These are phyloP conservation scores for Leccinellum rugosiceps DNA, from an alignment of 768 basidiomycete species.

Conservation along the genomic window DNA sequence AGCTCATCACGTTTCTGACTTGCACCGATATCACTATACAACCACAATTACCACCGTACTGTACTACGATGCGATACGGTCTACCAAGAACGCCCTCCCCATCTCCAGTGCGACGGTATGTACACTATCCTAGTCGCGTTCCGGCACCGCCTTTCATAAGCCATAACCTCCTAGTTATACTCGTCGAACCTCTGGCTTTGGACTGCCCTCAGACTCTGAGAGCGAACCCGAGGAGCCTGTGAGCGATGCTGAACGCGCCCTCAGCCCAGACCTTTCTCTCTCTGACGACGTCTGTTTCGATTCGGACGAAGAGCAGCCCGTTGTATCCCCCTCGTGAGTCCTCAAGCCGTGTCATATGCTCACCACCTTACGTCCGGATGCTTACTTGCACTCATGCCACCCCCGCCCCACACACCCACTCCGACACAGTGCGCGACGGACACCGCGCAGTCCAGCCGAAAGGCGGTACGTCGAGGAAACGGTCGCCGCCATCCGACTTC, in stretches of 20 bases:
- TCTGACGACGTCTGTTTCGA: conserved; percentile 40
- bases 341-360: neutral
- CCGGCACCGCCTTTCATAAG: neutral
- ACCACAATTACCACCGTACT: neutral
- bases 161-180: conserved; percentile 1
- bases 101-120: conserved; percentile 44
- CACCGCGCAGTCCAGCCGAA: conserved; percentile 30
- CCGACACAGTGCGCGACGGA: conserved; percentile 16
- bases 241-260: conserved; percentile 37
- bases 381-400: neutral
- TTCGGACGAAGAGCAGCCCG: conserved; percentile 42
- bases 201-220: conserved; percentile 50
- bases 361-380: neutral
- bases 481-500: conserved; percentile 44
- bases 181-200: conserved; percentile 51
- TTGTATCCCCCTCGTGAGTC: conserved; percentile 34
- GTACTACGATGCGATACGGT: conserved; percentile 47
- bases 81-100: conserved; percentile 51
- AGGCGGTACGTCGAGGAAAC: conserved; percentile 41
- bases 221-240: conserved; percentile 30
- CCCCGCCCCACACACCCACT: neutral
- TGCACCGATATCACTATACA: neutral
- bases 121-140: conserved; percentile 6
- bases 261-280: conserved; percentile 33
- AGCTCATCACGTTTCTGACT: conserved; percentile 1